Percentiles rank a stretch among this genome's conserved stretches.
phyloP scores from a whole-genome alignment of 2,329 filamentous ascomycete species.

The Thermoascus crustaceus region DNA sequence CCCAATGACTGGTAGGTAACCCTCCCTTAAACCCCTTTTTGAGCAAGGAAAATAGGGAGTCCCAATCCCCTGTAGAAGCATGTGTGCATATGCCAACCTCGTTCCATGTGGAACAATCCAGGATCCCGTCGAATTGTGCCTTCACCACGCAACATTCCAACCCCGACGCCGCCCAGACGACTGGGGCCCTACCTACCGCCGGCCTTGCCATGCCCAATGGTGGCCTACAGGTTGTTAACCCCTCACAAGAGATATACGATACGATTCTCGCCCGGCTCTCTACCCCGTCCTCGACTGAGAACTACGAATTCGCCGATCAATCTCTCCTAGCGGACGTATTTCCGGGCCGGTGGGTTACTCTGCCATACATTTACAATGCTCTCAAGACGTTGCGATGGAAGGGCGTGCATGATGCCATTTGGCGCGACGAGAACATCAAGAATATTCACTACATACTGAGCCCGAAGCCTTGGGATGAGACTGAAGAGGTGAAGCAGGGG shows the following conservation, averaged over 20 bases:
- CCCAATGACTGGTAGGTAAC: constrained; percentile 57
- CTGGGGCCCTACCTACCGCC: constrained; percentile 41
- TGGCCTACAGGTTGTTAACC: constrained; percentile 55
- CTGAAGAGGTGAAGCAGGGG: constrained; percentile 5
- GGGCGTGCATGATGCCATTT: constrained; percentile 51
- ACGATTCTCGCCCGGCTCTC: constrained; percentile 42
- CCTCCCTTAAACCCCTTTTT: too few species aligned
- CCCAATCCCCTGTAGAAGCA: not conserved
- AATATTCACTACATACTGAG: constrained; percentile 56
- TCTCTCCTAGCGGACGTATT: constrained; percentile 52
- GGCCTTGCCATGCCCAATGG: constrained; percentile 54
- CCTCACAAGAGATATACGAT: constrained; percentile 45
- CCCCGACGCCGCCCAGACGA: constrained; percentile 44
- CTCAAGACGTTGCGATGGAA: constrained; percentile 51
- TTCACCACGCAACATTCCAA: constrained; percentile 50
- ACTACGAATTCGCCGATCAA: constrained; percentile 55
- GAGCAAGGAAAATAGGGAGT: not conserved
- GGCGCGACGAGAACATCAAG: constrained; percentile 53
- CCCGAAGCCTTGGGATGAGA: constrained; percentile 57
- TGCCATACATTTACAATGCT: constrained; percentile 56
- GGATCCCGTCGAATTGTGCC: constrained; percentile 52
- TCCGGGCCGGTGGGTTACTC: constrained; percentile 48
- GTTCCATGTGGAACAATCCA: constrained; percentile 8
- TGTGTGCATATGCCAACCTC: not conserved
- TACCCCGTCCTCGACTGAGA: constrained; percentile 35